Evolutionary conservation across 345 rosid genomes (phyloP), one percentile per base, ranked within the genome.

Genomic region (Pugionium cornutum): DNA sequence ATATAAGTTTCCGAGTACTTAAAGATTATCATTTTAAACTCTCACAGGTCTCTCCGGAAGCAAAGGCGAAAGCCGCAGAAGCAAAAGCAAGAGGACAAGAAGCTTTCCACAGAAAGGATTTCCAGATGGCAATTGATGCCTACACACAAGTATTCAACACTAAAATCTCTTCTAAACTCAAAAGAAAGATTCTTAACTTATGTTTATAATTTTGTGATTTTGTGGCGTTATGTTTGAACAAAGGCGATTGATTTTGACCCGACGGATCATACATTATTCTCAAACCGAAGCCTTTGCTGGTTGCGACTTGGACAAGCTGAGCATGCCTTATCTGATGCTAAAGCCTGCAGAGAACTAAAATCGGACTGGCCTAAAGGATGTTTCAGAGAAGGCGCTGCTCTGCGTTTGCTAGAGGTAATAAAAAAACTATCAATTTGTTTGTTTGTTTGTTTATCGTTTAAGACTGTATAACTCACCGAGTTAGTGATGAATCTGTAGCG

Each of bases 281-380:
- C 97, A 9, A 85, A 88, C 69, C 84, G 98, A 83, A 92, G 98
- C 73, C 89, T 88, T 28, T 89, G 97, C 71, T 89, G 97, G 97
- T 54, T 88, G 36, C 84, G 73, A 27, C 57, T 82, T 36, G 90
- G 94, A 51, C 89, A 89, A 69, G 78, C 86, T 42, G 96, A 88
- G 31, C 87, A 81, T n/a, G 96, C 98, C 6, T 78, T 89, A 57
- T 73, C 82, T 4, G 98, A 92, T 82, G 97, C 89, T 33, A 83
- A 73, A 82, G 78, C 77, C 27, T 92, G 94, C 67, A 83, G 86
- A 81, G 82, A 74, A 74, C 66, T 88, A 49, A 83, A 77, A 75
- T 88, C 94, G 0, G 86, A 88, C 55, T 89, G 97, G 97, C 69
- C 94, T 35, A 89, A 92, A 81, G 96, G 81, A 45, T 92, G 96